Conservation (phyloP, 2,329 filamentous ascomycete genomes). For the Sphaceloma murrayae region DNA sequence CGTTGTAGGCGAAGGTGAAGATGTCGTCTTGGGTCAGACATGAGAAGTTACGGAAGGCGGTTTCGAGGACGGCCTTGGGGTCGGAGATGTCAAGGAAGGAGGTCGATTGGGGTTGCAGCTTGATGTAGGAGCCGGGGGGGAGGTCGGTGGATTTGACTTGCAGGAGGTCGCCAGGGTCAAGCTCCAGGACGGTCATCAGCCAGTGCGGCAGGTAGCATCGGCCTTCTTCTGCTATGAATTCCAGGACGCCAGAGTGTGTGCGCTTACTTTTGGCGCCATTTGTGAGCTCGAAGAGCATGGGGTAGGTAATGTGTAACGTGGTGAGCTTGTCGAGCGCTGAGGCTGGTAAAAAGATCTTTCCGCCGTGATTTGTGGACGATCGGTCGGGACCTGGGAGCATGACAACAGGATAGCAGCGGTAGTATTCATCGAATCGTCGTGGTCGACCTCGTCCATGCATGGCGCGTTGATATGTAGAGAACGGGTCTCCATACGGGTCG, state of each 20-base stretch:
- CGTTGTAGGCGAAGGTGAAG: constrained; percentile 95
- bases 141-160: constrained; percentile 93
- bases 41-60: constrained; percentile 91
- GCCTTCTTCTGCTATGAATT: constrained; percentile 96
- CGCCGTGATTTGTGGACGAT: constrained; percentile 85
- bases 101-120: constrained; percentile 86
- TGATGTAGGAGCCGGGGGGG: constrained; percentile 83
- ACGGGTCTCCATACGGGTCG: constrained; percentile 39
- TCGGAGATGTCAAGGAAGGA: constrained; percentile 95
- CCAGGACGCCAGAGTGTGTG: constrained; percentile 88
- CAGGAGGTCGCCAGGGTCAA: constrained; percentile 88
- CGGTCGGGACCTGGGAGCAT: constrained; percentile 90
- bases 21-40: constrained; percentile 87
- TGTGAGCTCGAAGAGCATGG: constrained; percentile 90
- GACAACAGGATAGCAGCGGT: constrained; percentile 87
- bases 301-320: constrained; percentile 90
- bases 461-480: constrained; percentile 45
- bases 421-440: constrained; percentile 95
- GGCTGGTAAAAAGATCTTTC: constrained; percentile 95
- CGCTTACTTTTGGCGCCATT: constrained; percentile 72
- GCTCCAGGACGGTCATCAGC: constrained; percentile 86
- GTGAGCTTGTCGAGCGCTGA: constrained; percentile 96
- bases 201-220: constrained; percentile 93
- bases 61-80: constrained; percentile 92
- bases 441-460: constrained; percentile 44